Conservation (phyloP, 768 basidiomycete genomes). For the Lactarius hatsudake region DNA sequence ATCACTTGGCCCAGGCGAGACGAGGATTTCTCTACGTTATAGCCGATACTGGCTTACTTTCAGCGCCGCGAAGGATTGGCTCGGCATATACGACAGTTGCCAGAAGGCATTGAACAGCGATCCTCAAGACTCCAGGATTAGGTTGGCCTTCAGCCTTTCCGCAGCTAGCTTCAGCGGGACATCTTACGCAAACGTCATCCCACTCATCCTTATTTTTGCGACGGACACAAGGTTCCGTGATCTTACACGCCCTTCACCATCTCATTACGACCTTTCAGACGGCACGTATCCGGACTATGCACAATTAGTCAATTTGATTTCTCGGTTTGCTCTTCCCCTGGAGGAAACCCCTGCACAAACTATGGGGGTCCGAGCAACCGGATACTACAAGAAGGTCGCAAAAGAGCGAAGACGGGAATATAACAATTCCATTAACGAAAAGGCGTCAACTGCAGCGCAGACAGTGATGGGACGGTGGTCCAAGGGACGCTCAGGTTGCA, state of each 20-base stretch:
- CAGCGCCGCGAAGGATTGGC: not conserved
- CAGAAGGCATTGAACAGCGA: not conserved
- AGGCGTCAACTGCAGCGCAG: conserved; percentile 18
- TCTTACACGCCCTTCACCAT: not conserved
- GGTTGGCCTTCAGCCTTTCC: conserved; percentile 7
- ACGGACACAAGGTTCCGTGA: not conserved
- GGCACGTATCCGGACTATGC: not conserved
- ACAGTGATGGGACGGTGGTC: conserved; percentile 13
- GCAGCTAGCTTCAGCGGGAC: not conserved
- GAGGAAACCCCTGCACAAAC: not conserved
- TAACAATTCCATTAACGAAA: not conserved
- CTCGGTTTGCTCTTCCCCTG: not conserved
- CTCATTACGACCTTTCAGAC: not conserved
- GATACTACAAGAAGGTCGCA: not conserved
- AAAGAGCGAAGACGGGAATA: not conserved
- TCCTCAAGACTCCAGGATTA: not conserved
- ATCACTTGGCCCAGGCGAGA: not conserved
- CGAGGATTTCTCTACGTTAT: not conserved
- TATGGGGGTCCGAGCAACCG: not conserved
- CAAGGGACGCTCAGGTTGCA: too few relatives aligned
- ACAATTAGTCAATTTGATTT: not conserved
- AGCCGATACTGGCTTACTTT: conserved; percentile 16
- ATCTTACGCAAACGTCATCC: not conserved
- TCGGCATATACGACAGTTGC: not conserved
- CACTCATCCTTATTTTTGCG: not conserved